Conservation (phyloP, 208 protist genomes). For the Leishmania turanica region DNA sequence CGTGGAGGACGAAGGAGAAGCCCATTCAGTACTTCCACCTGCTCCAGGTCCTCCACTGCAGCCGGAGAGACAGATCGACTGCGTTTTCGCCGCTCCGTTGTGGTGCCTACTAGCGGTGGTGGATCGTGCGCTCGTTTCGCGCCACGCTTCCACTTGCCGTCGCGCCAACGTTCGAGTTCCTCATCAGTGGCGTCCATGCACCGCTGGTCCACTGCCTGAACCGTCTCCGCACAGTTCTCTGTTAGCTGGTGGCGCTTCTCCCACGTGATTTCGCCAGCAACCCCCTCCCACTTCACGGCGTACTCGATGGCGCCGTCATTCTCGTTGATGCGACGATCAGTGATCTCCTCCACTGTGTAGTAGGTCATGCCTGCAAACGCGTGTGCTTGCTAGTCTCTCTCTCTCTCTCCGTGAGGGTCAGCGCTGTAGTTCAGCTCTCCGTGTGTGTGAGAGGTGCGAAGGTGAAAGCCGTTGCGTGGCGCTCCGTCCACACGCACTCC, state of each 20-base stretch:
- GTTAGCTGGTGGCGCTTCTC: slow-evolving; percentile 56
- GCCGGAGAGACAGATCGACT: slow-evolving; percentile 13
- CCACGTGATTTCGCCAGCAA: slow-evolving; percentile 44
- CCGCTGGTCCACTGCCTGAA: slow-evolving; percentile 52
- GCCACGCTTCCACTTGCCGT: neutral
- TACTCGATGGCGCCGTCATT: slow-evolving; percentile 70
- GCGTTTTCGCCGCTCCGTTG: slow-evolving; percentile 21
- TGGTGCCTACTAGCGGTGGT: neutral
- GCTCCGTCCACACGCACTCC: neutral
- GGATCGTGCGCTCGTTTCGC: neutral
- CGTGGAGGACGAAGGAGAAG: slow-evolving; percentile 12
- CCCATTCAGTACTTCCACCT: slow-evolving; percentile 18
- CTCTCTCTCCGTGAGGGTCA: neutral
- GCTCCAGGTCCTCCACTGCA: neutral
- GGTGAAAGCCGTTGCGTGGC: neutral
- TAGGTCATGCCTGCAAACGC: slow-evolving; percentile 28
- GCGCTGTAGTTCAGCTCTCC: neutral
- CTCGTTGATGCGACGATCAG: slow-evolving; percentile 45
- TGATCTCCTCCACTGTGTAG: slow-evolving; percentile 45
- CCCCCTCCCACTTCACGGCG: slow-evolving; percentile 47
- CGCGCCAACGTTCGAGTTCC: slow-evolving; percentile 42
- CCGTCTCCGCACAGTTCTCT: slow-evolving; percentile 35
- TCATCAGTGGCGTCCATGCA: slow-evolving; percentile 35
- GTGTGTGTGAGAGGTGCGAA: neutral
- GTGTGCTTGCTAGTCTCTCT: neutral